Base-by-base conservation (phyloP, 23 red algal species). In the Gracilariopsis chorda region DNA sequence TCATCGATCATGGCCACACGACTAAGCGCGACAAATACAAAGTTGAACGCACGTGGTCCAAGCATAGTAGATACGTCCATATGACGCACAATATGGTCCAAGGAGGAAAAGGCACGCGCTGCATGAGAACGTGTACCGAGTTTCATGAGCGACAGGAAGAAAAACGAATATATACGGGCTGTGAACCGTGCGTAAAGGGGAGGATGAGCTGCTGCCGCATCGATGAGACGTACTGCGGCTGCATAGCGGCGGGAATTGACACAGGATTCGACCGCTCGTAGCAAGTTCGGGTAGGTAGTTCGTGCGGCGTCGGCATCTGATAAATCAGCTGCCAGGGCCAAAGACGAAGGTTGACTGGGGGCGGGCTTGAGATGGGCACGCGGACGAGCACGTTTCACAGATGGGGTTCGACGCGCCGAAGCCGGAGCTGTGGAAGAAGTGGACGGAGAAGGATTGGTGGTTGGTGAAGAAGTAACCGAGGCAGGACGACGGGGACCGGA, bases 91-190 rank as follows among this genome's bases (percentile, higher is more conserved):
- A 58, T 35, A 25, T 42, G 20, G 28, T 39, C 1, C 12, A 65
- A 73, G 33, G 53, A 25, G 25, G 35, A 20, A 29, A 77, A 45
- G 21, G 29, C 85, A 28, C 53, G 48, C 36, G 28, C 13, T 23
- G 51, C 72, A n/a, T 23, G 16, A 40, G 49, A 42, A 29, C 20
- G 29, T 9, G 46, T 33, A 28, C 63, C 72, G 21, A 78, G 35
- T 25, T 73, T 52, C 85, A 89, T 89, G 40, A 78, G 1, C 6
- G 85, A 55, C 34, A 62, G 40, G 48, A 89, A 89, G 16, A 89
- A 28, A n/a, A 51, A 46, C 51, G 85, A 73, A 11, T 78, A 78
- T 24, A 89, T 78, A 13, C 70, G 69, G 21, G 65, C 33, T 36
- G 85, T 78, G 39, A 89, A 89, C 36, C 51, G 4, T 1, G 40